Evolutionary conservation across 495 filamentous ascomycete species (phyloP), one percentile per base, ranked within the genome.

Genomic region (Tetracladium setigerum): DNA sequence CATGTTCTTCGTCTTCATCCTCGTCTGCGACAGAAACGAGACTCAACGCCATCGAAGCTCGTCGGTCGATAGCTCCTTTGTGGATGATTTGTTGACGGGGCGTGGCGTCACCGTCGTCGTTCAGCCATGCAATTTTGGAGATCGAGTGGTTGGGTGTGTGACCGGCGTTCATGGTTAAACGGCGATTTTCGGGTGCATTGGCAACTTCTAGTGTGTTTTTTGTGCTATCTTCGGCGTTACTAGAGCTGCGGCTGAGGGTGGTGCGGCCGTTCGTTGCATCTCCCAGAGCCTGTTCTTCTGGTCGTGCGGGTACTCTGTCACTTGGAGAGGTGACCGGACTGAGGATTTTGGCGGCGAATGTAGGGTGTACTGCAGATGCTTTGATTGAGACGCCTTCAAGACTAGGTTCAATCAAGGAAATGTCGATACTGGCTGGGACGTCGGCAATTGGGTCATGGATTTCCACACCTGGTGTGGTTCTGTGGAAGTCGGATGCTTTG

Each of bases 121-220:
- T 44, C 2, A 52, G 16, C 9, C 44, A 44, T 2, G 31, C 18
- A 15, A 58, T 49, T 35, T 51, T 52, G 4, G 52, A 46, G 4
- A 58, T 47, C 1, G 55, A 61, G 19, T 61, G 55, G 38, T 54
- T 61, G 1, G 58, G 58, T 19, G 58, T 61, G 45, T 61, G 58
- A 12, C 58, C 58, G 6, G 58, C 58, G 51, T 61, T 54, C 54
- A 61, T 57, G 4, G 55, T 58, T 22, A 61, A 46, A 35, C 58
- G 41, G 13, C 46, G 36, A 33, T 52, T 48, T 14, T 46, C 52
- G 7, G 58, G 58, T 13, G 44, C 44, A 14, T 1, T 27, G 16
- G 51, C 48, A 16, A 58, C 34, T 15, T 50, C 38, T 11, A 59
- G 30, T 3, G 49, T 54, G n/a, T 30, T 41, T 17, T 37, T 56